These are phyloP conservation scores for Letharia columbiana DNA, from an alignment of 495 filamentous ascomycete species.

Conservation along the genomic window DNA sequence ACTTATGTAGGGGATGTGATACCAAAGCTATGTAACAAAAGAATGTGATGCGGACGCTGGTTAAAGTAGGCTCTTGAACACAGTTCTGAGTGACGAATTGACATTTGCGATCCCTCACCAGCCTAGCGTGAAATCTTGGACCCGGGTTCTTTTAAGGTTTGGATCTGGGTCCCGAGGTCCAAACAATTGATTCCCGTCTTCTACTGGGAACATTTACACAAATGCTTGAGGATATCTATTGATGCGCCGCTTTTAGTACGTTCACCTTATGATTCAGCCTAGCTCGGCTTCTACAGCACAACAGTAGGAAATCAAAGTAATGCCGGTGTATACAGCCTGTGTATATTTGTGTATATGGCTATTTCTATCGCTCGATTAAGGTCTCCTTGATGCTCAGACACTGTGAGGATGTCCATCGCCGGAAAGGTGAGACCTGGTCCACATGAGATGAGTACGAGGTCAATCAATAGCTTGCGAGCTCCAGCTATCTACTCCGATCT, in stretches of 20 bases:
- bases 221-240: not conserved
- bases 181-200: not conserved
- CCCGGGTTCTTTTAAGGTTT: not conserved
- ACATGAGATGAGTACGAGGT: not conserved
- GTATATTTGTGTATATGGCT: not conserved
- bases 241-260: not conserved
- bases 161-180: not conserved
- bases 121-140: not conserved
- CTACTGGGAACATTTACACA: not conserved
- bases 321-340: not conserved
- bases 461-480: not conserved
- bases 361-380: too few relatives aligned
- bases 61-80: not conserved
- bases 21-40: not conserved
- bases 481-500: not conserved
- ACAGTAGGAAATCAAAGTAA: not conserved
- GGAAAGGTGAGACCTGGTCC: too few relatives aligned
- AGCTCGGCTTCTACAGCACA: not conserved
- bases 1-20: not conserved
- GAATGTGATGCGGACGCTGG: constrained; percentile 5
- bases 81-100: not conserved
- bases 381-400: not conserved
- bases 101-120: not conserved
- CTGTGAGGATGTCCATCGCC: not conserved
- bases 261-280: not conserved